A percentile compares a stretch with the other conserved stretches of the same genome.
Evolutionary conservation across 805 yeast species (phyloP).

Genomic region (Sugiyamaella chiloensis): DNA sequence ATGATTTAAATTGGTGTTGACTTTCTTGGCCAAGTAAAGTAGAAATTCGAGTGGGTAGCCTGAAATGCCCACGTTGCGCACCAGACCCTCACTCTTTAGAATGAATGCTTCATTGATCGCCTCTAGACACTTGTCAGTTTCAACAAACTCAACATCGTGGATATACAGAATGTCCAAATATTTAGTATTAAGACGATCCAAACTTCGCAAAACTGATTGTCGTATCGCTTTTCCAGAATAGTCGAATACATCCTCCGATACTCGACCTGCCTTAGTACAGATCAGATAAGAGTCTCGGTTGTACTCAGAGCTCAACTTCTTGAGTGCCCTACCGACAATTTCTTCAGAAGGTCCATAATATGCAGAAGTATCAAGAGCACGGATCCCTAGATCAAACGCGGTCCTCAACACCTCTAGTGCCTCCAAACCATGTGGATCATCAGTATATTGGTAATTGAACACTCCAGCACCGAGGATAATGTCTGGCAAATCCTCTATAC

Average conservation of each 20-base stretch:
- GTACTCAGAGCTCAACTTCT: constrained; percentile 34
- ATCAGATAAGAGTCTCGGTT: constrained; percentile 64
- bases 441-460: constrained; percentile 75
- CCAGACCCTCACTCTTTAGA: constrained; percentile 60
- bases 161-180: constrained; percentile 79
- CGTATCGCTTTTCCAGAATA: constrained; percentile 61
- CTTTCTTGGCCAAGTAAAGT: constrained; percentile 46
- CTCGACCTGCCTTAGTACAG: constrained; percentile 84
- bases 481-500: constrained; percentile 32
- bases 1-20: constrained; percentile 39
- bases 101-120: constrained; percentile 61
- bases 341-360: constrained; percentile 88
- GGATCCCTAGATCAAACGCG: constrained; percentile 67
- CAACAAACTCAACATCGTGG: constrained; percentile 84
- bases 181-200: constrained; percentile 57
- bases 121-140: constrained; percentile 48
- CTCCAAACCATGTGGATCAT: constrained; percentile 60
- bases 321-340: constrained; percentile 65
- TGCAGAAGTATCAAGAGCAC: constrained; percentile 87
- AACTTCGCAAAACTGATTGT: constrained; percentile 61
- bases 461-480: constrained; percentile 86
- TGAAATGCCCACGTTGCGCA: constrained; percentile 68
- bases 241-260: constrained; percentile 66
- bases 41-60: constrained; percentile 83
- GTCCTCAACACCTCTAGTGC: constrained; percentile 51